phyloP scores from a whole-genome alignment of 345 rosid species.

The Xanthoceras sorbifolium region DNA sequence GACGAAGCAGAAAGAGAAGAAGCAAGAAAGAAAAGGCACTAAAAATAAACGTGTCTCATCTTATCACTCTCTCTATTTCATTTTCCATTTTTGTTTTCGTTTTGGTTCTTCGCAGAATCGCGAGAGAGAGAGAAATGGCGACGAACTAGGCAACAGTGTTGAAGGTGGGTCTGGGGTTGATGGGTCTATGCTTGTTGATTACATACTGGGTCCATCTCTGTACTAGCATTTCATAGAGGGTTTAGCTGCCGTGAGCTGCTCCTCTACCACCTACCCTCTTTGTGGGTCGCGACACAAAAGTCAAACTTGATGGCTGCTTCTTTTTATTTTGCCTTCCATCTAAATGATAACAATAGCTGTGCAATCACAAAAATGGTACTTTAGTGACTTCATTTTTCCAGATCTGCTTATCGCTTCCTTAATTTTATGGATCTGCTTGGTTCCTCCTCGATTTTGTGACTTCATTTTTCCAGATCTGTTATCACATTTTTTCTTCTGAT shows the following conservation, averaged over 20 bases:
- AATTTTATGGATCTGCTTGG: conserved; percentile 25
- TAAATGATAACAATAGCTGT: no score
- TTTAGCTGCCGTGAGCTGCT: conserved; percentile 50
- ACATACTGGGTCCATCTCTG: no score
- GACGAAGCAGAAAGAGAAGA: background rate
- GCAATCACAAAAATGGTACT: no score
- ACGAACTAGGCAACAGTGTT: conserved; percentile 57
- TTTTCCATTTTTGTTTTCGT: background rate
- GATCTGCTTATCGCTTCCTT: no score
- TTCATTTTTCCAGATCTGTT: conserved; percentile 18
- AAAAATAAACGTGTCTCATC: background rate
- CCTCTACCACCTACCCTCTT: conserved; percentile 51
- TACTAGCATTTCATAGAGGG: conserved; percentile 84
- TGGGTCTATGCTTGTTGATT: conserved; percentile 69
- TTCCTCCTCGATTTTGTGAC: background rate
- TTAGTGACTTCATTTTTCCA: no score
- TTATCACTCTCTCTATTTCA: background rate
- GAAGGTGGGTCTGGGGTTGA: conserved; percentile 45
- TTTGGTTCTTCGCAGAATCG: background rate
- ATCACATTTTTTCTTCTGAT: background rate
- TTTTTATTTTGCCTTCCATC: no score
- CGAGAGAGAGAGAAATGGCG: conserved; percentile 37
- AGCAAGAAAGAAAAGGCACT: background rate
- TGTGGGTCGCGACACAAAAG: no score
- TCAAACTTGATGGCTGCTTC: no score